Conservation (phyloP, 192 early-diverging fungal genomes). For the Coemansia sp. region DNA sequence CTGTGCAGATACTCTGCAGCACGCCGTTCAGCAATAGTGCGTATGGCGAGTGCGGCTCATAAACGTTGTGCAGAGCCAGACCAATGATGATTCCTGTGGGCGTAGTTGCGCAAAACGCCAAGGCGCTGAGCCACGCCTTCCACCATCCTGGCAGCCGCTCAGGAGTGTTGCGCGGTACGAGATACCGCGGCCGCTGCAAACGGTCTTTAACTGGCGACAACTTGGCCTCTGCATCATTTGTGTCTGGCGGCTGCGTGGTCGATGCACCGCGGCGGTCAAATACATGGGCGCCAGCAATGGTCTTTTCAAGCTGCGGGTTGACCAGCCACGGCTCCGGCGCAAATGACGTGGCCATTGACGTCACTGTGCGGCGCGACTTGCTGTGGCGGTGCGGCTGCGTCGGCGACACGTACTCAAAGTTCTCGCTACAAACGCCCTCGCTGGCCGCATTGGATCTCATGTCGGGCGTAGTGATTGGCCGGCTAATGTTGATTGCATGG, state of each 20-base stretch:
- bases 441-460: not conserved
- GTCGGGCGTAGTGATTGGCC: not conserved
- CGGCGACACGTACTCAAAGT: slow-evolving; percentile 20
- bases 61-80: slow-evolving; percentile 63
- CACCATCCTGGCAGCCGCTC: slow-evolving; percentile 50
- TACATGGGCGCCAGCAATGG: slow-evolving; percentile 5
- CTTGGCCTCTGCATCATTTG: not conserved
- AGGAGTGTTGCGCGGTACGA: slow-evolving; percentile 26
- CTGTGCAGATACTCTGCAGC: slow-evolving; percentile 71
- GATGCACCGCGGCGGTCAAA: slow-evolving; percentile 8
- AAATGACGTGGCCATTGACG: slow-evolving; percentile 48
- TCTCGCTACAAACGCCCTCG: slow-evolving; percentile 5
- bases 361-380: slow-evolving; percentile 41
- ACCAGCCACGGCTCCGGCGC: slow-evolving; percentile 51
- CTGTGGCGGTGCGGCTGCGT: slow-evolving; percentile 9
- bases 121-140: slow-evolving; percentile 56
- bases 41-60: slow-evolving; percentile 59
- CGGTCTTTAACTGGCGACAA: not conserved
- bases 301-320: slow-evolving; percentile 40
- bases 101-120: slow-evolving; percentile 66
- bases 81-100: slow-evolving; percentile 78
- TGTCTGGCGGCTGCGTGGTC: slow-evolving; percentile 12
- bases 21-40: slow-evolving; percentile 66
- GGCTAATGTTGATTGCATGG: not conserved
- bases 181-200: slow-evolving; percentile 7